These are phyloP conservation scores for Candida ascalaphidarum DNA, from an alignment of 805 yeast genomes.

Conservation along the genomic window DNA sequence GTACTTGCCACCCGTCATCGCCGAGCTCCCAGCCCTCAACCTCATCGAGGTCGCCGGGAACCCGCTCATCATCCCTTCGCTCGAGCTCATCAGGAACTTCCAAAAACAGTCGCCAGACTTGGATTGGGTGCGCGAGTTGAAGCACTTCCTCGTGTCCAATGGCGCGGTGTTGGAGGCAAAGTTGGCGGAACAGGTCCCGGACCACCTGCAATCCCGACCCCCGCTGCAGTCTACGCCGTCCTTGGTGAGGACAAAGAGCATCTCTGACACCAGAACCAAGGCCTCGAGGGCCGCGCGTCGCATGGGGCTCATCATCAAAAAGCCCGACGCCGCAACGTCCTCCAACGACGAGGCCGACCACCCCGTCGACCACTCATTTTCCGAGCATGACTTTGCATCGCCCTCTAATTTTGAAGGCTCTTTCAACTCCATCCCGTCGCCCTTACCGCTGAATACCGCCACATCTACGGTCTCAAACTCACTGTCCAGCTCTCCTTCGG, in stretches of 20 bases:
- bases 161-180: constrained; percentile 19
- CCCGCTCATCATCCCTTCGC: constrained; percentile 46
- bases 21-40: constrained; percentile 42
- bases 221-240: constrained; percentile 5
- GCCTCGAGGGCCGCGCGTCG: constrained; percentile 63
- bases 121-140: constrained; percentile 39
- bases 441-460: constrained; percentile 9
- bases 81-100: constrained; percentile 20
- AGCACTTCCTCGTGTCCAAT: constrained; percentile 29
- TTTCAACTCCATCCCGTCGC: constrained; percentile 7
- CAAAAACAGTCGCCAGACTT: constrained; percentile 28
- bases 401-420: constrained; percentile 9
- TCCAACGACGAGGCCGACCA: too few species aligned
- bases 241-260: constrained; percentile 18
- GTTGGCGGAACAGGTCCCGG: constrained; percentile 7
- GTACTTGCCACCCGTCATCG: constrained; percentile 44
- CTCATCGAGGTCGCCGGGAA: constrained; percentile 57
- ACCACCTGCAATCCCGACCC: constrained; percentile 1
- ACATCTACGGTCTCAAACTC: constrained; percentile 3
- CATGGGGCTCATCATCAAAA: constrained; percentile 64
- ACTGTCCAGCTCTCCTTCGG: constrained; percentile 6
- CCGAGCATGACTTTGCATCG: neutral
- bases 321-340: constrained; percentile 13
- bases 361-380: too few species aligned
- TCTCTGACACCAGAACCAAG: constrained; percentile 25